These are phyloP conservation scores for Canariomyces notabilis DNA, from an alignment of 2,329 filamentous ascomycete species.

Conservation along the genomic window DNA sequence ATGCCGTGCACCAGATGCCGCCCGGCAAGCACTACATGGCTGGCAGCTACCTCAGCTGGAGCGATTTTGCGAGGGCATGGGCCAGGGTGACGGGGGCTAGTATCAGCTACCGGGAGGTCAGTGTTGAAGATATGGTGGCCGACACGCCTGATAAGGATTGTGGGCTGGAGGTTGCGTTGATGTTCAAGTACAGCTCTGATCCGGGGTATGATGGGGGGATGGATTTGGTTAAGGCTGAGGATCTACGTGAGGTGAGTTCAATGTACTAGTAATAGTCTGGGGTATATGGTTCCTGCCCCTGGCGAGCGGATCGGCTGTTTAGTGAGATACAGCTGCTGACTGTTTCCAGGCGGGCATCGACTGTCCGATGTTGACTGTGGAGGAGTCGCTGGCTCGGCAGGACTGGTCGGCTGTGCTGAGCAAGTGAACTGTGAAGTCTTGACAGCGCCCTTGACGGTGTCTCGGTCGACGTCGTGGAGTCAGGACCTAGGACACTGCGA, in stretches of 20 bases:
- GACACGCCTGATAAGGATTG: slow-evolving; percentile 35
- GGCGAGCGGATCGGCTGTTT: too few relatives aligned
- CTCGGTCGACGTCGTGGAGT: too few relatives aligned
- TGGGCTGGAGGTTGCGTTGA: slow-evolving; percentile 40
- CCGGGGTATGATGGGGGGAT: slow-evolving; percentile 47
- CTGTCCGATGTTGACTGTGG: slow-evolving; percentile 38
- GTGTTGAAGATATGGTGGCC: slow-evolving; percentile 37
- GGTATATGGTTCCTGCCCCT: too few relatives aligned
- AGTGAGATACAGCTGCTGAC: slow-evolving; percentile 3
- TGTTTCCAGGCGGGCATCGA: slow-evolving; percentile 38
- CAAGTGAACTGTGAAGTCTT: slow-evolving; percentile 8
- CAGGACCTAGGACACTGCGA: too few relatives aligned
- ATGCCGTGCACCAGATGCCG: slow-evolving; percentile 45
- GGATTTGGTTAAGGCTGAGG: slow-evolving; percentile 38
- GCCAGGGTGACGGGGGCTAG: slow-evolving; percentile 32
- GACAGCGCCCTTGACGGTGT: neutral
- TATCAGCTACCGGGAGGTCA: slow-evolving; percentile 36
- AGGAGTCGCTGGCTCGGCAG: slow-evolving; percentile 33
- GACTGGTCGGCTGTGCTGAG: slow-evolving; percentile 31
- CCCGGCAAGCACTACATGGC: slow-evolving; percentile 47
- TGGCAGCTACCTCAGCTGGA: slow-evolving; percentile 41
- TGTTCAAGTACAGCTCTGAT: slow-evolving; percentile 44
- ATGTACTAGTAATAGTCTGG: neutral
- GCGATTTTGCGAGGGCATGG: slow-evolving; percentile 42
- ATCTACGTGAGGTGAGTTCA: slow-evolving; percentile 38